A percentile compares a stretch with the other conserved stretches of the same genome.
These are phyloP conservation scores for Osmozyma mogii DNA, from an alignment of 805 yeast species.

Conservation along the genomic window DNA sequence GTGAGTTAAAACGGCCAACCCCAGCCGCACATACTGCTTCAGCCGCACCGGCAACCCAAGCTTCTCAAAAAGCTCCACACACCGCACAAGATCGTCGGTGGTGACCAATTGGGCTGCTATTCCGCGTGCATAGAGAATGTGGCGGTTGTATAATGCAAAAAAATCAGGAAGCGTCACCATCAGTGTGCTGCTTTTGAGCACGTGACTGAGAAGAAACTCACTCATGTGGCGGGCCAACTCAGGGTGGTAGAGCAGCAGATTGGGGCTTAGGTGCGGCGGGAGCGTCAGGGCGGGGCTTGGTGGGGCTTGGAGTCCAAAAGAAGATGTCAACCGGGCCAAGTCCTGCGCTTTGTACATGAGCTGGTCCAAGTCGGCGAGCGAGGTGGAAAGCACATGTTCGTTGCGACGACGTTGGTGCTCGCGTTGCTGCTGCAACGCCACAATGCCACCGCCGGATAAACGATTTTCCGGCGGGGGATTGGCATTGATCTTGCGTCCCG, in stretches of 20 bases:
- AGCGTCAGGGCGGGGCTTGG: too few species aligned
- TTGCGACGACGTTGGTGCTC: slow-evolving; percentile 49
- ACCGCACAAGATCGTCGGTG: slow-evolving; percentile 57
- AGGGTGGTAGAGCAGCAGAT: slow-evolving; percentile 37
- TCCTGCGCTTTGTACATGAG: slow-evolving; percentile 75
- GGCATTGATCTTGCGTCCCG: slow-evolving; percentile 2
- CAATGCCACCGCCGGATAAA: slow-evolving; percentile 49
- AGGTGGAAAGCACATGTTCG: slow-evolving; percentile 53
- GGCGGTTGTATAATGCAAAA: slow-evolving; percentile 36
- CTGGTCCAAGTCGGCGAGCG: slow-evolving; percentile 69
- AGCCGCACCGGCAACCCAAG: slow-evolving; percentile 51
- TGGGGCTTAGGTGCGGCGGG: too few species aligned
- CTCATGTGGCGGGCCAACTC: slow-evolving; percentile 76
- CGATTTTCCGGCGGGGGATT: slow-evolving; percentile 3
- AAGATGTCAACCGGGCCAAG: slow-evolving; percentile 48
- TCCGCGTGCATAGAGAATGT: slow-evolving; percentile 27
- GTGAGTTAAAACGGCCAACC: slow-evolving; percentile 26
- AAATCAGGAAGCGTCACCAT: slow-evolving; percentile 35
- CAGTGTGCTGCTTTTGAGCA: slow-evolving; percentile 23
- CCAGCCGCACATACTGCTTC: slow-evolving; percentile 25
- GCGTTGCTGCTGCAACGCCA: slow-evolving; percentile 54
- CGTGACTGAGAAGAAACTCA: slow-evolving; percentile 46
- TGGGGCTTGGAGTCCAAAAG: too few species aligned
- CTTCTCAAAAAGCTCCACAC: slow-evolving; percentile 48
- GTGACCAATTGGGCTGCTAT: slow-evolving; percentile 58